Evolutionary conservation across 257 asterid species (phyloP), one percentile per base, ranked within the genome.

Genomic region (Solanum phureja): DNA sequence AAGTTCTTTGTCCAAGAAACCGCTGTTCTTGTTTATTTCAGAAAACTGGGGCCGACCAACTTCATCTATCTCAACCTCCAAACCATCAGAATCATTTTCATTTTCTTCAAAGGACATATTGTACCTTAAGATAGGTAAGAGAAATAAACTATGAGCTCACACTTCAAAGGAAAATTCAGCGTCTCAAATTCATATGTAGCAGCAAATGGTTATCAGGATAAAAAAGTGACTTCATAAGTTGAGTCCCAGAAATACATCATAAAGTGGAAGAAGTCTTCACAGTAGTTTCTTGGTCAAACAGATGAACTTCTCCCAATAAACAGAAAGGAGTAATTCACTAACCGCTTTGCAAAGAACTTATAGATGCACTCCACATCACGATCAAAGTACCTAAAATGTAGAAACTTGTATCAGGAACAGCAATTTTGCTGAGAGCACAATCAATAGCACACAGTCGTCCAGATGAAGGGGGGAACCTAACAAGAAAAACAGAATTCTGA

Each of bases 291-390:
- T 27, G 72, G 83, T 72, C 75, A 91, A 40, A 58, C 37, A 81
- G 38, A 81, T 7, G 5, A 9, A 46, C 19, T 27, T 27, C 29
- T 46, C 60, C 42, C 31, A 49, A 10, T 40, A 38, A 82, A 31
- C 35, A 52, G n/a, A 75, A 34, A 64, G 6, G 29, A 86, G 87
- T 83, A 85, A 81, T 82, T 85, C 72, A 90, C 93, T 89, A 86
- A 95, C 98, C 98, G 93, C 92, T 94, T 97, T 84, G 93, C 89
- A 87, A 97, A 97, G 92, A 97, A 95, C 93, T 95, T 97, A 86
- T 91, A 95, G 88, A 97, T 93, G 93, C 99, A 95, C 79, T 93
- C 98, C 69, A 97, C 92, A 86, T 97, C 99, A 81, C 98, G 98
- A 86, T 95, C 98, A 62, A 97, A 97, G 90, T 97, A 97, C 99